phyloP scores from a whole-genome alignment of 2,329 filamentous ascomycete genomes.

The Diaporthe citri region DNA sequence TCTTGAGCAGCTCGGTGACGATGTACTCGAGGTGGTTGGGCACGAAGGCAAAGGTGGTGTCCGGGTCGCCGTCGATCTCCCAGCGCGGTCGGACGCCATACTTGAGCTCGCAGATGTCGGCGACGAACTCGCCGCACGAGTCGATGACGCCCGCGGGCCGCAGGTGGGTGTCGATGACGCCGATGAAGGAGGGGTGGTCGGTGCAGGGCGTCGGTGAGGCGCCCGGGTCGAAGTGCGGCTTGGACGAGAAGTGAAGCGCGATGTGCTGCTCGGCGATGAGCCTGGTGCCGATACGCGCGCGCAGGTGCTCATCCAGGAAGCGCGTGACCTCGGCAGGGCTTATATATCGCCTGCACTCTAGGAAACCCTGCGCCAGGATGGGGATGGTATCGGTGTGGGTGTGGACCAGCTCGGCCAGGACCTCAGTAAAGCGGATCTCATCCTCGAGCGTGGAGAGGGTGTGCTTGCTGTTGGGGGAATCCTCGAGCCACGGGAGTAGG shows the following conservation, averaged over 20 bases:
- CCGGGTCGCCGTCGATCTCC: slow-evolving; percentile 85
- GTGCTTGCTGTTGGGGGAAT: slow-evolving; percentile 58
- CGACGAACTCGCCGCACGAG: slow-evolving; percentile 88
- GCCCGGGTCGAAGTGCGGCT: slow-evolving; percentile 75
- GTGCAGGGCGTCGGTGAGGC: slow-evolving; percentile 64
- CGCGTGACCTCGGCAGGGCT: slow-evolving; percentile 83
- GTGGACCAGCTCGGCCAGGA: slow-evolving; percentile 93
- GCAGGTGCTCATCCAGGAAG: slow-evolving; percentile 93
- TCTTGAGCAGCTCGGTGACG: slow-evolving; percentile 95
- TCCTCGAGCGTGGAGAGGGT: slow-evolving; percentile 83
- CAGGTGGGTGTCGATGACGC: slow-evolving; percentile 93
- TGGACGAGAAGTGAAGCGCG: slow-evolving; percentile 80
- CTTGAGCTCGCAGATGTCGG: slow-evolving; percentile 95
- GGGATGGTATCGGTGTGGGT: slow-evolving; percentile 97
- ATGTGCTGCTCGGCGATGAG: slow-evolving; percentile 98
- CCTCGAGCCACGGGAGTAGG: slow-evolving; percentile 78
- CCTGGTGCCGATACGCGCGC: slow-evolving; percentile 92
- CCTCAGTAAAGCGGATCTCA: slow-evolving; percentile 90
- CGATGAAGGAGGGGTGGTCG: slow-evolving; percentile 79
- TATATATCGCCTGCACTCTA: slow-evolving; percentile 94
- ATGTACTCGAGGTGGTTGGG: slow-evolving; percentile 98
- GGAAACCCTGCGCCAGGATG: slow-evolving; percentile 89
- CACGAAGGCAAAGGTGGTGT: slow-evolving; percentile 92
- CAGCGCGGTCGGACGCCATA: slow-evolving; percentile 90
- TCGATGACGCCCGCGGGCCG: slow-evolving; percentile 85